Evolutionary conservation across 306 rosid genomes (phyloP), one percentile per base, ranked within the genome.

Genomic region (Trichosanthes cucumerina): DNA sequence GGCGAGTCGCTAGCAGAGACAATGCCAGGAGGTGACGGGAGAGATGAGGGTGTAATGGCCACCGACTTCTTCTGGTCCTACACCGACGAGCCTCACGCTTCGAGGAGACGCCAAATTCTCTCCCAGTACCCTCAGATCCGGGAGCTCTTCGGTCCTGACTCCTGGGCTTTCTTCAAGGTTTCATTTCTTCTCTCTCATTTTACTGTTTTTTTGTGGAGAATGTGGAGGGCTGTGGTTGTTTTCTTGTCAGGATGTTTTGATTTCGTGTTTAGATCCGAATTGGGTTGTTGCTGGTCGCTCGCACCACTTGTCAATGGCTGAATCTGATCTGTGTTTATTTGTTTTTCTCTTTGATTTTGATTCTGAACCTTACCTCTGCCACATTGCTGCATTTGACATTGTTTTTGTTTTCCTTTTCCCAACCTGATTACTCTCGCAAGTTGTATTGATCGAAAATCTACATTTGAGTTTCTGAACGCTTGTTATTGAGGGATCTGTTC

Each of bases 51-150:
- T 18, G 97, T 89, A 5, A 88, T 82, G 92, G 86, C 97, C 0
- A 87, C 82, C 0, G 96, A 89, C 79, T 94, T 94, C 83, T 92
- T 94, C 81, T 94, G 98, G 97, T 90, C 98, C 0, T 94, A 90
- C 82, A 89, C 96, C 2, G 98, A 94, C 7, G 97, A 94, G 81
- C 98, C 98, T 43, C 98, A 92, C 73, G 95, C 96, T 69, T 81
- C 96, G 23, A 87, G 97, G 64, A 92, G 98, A 38, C 96, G 97
- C 80, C 89, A 88, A 89, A 94, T 94, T 75, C 98, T 94, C 88
- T 89, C 92, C 64, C 89, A 85, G 81, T 88, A 94, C 83, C 98
- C 98, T 85, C 97, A 89, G 57, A 89, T 94, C 78, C 91, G 91
- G 64, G 82, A 90, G 60, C 95, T 94, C 24, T 90, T 94, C 79